Evolutionary conservation across 2,329 filamentous ascomycete genomes (phyloP), one percentile per base, ranked within the genome.

Genomic region (Ambrosiella beaveri): DNA sequence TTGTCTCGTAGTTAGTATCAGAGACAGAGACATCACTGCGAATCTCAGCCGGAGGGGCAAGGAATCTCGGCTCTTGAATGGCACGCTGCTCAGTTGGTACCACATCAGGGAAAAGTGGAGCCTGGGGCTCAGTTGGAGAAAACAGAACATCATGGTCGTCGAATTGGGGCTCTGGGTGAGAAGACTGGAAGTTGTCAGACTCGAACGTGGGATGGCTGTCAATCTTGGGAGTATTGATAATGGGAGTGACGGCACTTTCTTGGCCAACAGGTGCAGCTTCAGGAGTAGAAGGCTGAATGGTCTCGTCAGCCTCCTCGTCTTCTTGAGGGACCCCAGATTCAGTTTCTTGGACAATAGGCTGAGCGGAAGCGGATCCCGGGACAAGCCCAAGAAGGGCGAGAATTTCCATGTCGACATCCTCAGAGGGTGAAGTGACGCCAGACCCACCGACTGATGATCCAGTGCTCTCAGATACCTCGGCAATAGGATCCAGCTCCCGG

Each of bases 281-380:
- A 8, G 39, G n/a, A n/a, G 11, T n/a, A 41, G 11, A 12, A n/a
- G 11, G 39, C 11, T 6, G 39, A 12, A 12, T n/a, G n/a, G 39
- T n/a, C 39, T 11, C 11, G 39, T n/a, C 35, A 35, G 39, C 11
- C n/a, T 17, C 47, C 15, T 51, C 47, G 3, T 2, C 27, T 27
- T 27, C 27, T 27, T 27, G 27, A 27, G 27, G 27, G 15, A 51
- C 47, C 8, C n/a, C 17, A 19, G 27, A 35, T 8, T 51, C 47
- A 19, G 5, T 27, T 27, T 27, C 27, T 27, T 27, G 27, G 27
- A 11, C 47, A 19, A 51, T 17, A 27, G 47, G 47, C 15, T n/a
- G 12, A 12, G 15, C 27, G 17, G 27, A 17, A 12, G 47, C 27
- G 47, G 68, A 56, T 64, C 65, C 17, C 59, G 60, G 37, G 39